Base-by-base conservation (phyloP, 192 early-diverging fungal species). In the Coemansia pectinata region DNA sequence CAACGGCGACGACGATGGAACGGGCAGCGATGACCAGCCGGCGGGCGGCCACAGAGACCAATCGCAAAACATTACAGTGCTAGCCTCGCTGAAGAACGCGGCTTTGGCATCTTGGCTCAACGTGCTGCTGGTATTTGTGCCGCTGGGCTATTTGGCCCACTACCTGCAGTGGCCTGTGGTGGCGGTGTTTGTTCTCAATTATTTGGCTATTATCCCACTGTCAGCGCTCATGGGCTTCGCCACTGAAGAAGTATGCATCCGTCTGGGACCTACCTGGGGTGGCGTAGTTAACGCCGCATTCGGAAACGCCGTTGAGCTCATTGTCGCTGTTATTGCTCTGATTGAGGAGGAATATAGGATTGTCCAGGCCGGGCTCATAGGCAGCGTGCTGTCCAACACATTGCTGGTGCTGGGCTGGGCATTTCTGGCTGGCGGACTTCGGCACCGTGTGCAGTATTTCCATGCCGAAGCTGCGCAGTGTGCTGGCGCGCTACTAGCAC, bases 361-460 rank as follows among this genome's bases (percentile, higher is more conserved):
- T 21, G 89, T 92, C 25, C 90, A 92, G 81, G 86, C 92, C 8
- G 89, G 92, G 6, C 78, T 96, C 48, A 84, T 98, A 14, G 96
- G 96, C 11, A 93, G 93, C 25, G 94, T 98, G 67, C 84, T 98
- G 17, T 93, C 91, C 66, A 98, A 98, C 74, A 78, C 96, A 76
- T 79, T 98, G 39, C 85, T 98, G 62, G 90, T 97, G 1, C 85
- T 96, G 5, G 96, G 96, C 15, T 89, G 90, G 25, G 93, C 91
- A 45, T 98, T 98, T 72, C 61, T 96, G 17, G 72, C 82, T n/a
- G 96, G 95, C 47, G 96, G 96, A 8, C 31, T 89, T 19, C 82
- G 87, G 29, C 88, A 88, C 61, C 76, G 81, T 10, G 81, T 86
- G 55, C 91, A 93, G 75, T 55, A 72, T 10, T 93, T 91, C 74